phyloP scores from a whole-genome alignment of 345 rosid genomes.

The Populus alba region DNA sequence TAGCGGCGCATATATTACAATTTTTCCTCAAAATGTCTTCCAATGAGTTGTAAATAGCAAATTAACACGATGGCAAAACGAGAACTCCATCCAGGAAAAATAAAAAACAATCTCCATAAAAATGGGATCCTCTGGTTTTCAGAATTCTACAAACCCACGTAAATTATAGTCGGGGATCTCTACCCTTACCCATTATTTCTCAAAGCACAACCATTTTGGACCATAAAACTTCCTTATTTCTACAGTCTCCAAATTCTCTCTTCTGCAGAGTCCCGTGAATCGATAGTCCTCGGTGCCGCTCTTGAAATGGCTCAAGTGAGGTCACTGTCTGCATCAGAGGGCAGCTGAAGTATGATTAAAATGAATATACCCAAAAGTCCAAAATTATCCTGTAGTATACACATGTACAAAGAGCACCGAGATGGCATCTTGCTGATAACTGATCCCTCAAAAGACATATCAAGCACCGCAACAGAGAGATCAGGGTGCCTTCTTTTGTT shows the following conservation, averaged over 20 bases:
- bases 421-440: constrained; percentile 4
- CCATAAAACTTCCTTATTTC: constrained; percentile 19
- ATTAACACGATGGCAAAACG: constrained; percentile 14
- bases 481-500: constrained; percentile 10
- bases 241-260: constrained; percentile 8
- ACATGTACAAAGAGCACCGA: constrained; percentile 23
- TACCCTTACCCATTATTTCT: constrained; percentile 28
- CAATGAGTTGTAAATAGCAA: constrained; percentile 13
- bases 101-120: constrained; percentile 8
- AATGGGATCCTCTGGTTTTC: constrained; percentile 14
- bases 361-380: constrained; percentile 16
- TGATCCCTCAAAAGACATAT: constrained; percentile 13
- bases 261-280: constrained; percentile 12
- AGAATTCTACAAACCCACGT: constrained; percentile 22
- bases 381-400: constrained; percentile 22
- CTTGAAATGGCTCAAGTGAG: constrained; percentile 17
- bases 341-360: constrained; percentile 27
- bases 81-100: constrained; percentile 7
- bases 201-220: constrained; percentile 18
- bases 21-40: constrained; percentile 21
- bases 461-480: constrained; percentile 11
- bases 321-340: constrained; percentile 16
- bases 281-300: constrained; percentile 16
- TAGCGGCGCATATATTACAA: constrained; percentile 1
- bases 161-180: constrained; percentile 12